A percentile compares a stretch with the other conserved stretches of the same genome.
Conservation (phyloP, 345 rosid species). For the Citrus mangshanensis region DNA sequence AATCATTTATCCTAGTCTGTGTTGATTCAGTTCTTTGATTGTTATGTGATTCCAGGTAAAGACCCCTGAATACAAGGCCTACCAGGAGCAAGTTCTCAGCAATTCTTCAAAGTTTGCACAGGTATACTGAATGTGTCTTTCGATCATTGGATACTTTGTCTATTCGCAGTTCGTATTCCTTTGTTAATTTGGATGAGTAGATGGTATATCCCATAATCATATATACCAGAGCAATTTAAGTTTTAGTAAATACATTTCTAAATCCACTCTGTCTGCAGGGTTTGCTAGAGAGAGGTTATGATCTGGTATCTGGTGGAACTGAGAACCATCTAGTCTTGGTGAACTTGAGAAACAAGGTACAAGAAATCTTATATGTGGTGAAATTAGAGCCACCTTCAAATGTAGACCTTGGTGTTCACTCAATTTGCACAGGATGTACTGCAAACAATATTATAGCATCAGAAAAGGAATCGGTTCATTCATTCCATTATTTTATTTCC, state of each 20-base stretch:
- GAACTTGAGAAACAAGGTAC: conserved; percentile 79
- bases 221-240: conserved; percentile 11
- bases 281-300: conserved; percentile 71
- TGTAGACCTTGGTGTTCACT: not conserved
- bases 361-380: not conserved
- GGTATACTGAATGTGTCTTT: conserved; percentile 34
- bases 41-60: conserved; percentile 41
- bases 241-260: not conserved
- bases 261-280: conserved; percentile 45
- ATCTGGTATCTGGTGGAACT: conserved; percentile 93
- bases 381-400: not conserved
- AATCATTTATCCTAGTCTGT: conserved; percentile 1
- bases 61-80: conserved; percentile 84
- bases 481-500: conserved; percentile 12
- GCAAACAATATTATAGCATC: conserved; percentile 4
- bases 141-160: conserved; percentile 3
- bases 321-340: conserved; percentile 93
- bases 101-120: conserved; percentile 76
- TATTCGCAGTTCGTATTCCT: conserved; percentile 4
- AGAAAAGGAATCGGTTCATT: not conserved
- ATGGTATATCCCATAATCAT: not conserved
- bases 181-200: not conserved
- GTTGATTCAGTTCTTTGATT: conserved; percentile 14
- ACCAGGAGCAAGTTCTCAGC: conserved; percentile 85
- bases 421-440: not conserved